Conservation (phyloP, 2,329 filamentous ascomycete genomes). For the Fusarium tupiense region DNA sequence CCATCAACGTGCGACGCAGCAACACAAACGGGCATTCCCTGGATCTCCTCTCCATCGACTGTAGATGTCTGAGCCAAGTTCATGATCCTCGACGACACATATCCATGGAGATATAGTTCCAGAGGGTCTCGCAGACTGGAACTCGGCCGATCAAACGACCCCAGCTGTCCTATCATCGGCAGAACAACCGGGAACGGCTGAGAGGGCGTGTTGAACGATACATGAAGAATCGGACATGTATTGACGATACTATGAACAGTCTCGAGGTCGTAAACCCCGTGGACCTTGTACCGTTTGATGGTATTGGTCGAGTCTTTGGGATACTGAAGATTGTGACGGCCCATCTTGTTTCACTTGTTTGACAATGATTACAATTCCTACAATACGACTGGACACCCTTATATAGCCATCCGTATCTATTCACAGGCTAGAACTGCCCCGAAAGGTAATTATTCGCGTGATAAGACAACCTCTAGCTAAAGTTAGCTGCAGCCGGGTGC, state of each 20-base stretch:
- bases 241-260: constrained; percentile 82
- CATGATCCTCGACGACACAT: constrained; percentile 82
- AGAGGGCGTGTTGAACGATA: constrained; percentile 74
- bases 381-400: background rate
- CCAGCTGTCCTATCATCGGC: constrained; percentile 89
- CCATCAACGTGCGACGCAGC: constrained; percentile 81
- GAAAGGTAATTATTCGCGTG: constrained; percentile 4
- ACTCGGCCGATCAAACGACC: constrained; percentile 72
- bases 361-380: background rate
- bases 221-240: constrained; percentile 77
- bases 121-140: constrained; percentile 71
- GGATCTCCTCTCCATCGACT: background rate
- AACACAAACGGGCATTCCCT: constrained; percentile 76
- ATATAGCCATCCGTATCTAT: background rate
- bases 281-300: constrained; percentile 72
- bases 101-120: constrained; percentile 85
- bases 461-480: background rate
- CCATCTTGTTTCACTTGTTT: constrained; percentile 41
- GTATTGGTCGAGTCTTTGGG: constrained; percentile 72
- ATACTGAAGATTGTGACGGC: constrained; percentile 62
- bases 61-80: constrained; percentile 58
- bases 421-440: constrained; percentile 18
- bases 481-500: background rate
- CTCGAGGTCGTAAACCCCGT: constrained; percentile 75
- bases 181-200: constrained; percentile 80